Base-by-base conservation (phyloP, 139 green algal species). In the Chlamydomonas incerta region DNA sequence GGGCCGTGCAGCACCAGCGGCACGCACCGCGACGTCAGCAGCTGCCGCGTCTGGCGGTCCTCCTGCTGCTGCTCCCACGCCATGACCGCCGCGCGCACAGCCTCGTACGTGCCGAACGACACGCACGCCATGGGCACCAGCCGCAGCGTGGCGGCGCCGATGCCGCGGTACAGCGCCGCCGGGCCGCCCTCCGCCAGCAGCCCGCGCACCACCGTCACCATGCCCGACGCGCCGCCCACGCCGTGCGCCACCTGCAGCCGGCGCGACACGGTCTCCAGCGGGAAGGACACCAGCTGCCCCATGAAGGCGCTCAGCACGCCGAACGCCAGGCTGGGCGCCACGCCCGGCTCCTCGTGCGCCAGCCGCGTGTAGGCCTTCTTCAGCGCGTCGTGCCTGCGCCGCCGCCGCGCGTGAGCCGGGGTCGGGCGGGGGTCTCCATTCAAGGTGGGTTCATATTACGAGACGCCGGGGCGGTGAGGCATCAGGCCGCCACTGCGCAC, bases 61-160 rank as follows among this genome's bases (percentile, higher is more conserved):
- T 92, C 89, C 37, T 33, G 74, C 31, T 31, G 37, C 34, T 92
- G 81, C 75, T 94, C 90, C 65, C 87, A 60, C 28, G 74, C 31
- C 18, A 92, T 60, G 28, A 95, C 23, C 34, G 76, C 63, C 37
- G 46, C 63, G 6, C 91, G 88, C 85, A 95, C 91, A 2, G 88
- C 24, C 81, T 98, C 96, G 70, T 98, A 98, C 0, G 91, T 92
- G 24, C 93, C 90, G 81, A 98, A 98, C 28, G 88, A 95, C 28
- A 98, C 87, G 15, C 91, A 87, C 9, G 96, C 95, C 91, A 96
- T 96, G 3, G 96, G 96, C 8, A 98, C 76, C 4, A 98, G 87
- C 33, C 95, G 93, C 34, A 97, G 60, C 14, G 89, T 94, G 37
- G 93, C 91, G 0, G 96, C 91, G 24, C 94, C 92, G 11, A 96